Evolutionary conservation across 345 rosid species (phyloP).

Genomic region (Limnanthes douglasii): DNA sequence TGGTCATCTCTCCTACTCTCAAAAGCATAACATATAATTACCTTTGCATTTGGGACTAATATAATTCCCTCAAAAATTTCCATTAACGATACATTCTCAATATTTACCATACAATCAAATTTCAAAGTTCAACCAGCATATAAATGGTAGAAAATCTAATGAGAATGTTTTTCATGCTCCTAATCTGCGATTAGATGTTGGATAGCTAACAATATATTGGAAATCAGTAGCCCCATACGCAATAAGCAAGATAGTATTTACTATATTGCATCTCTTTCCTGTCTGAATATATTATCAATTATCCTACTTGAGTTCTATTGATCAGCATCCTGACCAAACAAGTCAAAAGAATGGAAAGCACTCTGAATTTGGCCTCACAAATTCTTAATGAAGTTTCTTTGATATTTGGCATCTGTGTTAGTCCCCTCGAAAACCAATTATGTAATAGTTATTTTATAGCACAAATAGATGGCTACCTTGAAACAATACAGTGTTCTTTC

Average conservation of each 20-base stretch:
- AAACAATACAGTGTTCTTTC: constrained; percentile 46
- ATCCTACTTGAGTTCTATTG: constrained; percentile 17
- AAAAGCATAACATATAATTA: constrained; percentile 59
- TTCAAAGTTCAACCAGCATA: constrained; percentile 55
- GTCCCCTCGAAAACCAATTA: constrained; percentile 5
- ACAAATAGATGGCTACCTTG: constrained; percentile 44
- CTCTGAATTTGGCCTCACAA: constrained; percentile 46
- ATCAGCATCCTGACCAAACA: constrained; percentile 14
- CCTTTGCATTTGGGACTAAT: constrained; percentile 48
- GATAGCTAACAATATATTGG: constrained; percentile 20
- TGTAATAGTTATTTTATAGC: constrained; percentile 13
- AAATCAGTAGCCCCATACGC: constrained; percentile 40
- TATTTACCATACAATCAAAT: constrained; percentile 11
- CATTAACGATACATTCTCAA: constrained; percentile 16
- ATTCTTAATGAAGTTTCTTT: constrained; percentile 24
- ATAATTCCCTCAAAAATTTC: constrained; percentile 40
- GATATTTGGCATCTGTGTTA: constrained; percentile 8
- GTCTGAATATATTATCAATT: constrained; percentile 19
- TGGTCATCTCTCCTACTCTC: constrained; percentile 23
- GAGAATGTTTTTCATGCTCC: constrained; percentile 33
- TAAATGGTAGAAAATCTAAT: constrained; percentile 43
- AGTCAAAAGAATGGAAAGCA: constrained; percentile 43
- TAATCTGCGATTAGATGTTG: constrained; percentile 24
- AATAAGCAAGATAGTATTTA: constrained; percentile 41
- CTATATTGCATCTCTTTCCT: constrained; percentile 20